Evolutionary conservation across 1,284 basidiomycete species (phyloP), one percentile per base, ranked within the genome.

Genomic region (Malassezia arunalokei): DNA sequence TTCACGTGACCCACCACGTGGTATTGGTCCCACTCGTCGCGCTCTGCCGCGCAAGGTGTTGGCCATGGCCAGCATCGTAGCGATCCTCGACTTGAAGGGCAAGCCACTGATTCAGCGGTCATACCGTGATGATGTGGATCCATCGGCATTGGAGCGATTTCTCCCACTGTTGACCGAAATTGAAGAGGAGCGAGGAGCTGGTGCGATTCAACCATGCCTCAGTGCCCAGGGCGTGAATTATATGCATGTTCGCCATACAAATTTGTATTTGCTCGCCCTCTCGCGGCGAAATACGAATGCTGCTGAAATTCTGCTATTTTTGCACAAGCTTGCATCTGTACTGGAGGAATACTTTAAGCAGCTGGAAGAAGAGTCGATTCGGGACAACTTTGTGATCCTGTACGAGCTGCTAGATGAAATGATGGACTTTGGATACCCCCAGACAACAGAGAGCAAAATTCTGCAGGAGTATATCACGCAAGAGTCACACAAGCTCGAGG

Each of bases 361-460:
- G 74, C 82, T 98, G 15, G 94, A 99, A 75, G 94, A 98, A 70
- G 94, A 99, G 77, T 92, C 87, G 35, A 96, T 98, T 73, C 81
- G 92, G 14, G 94, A 99, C 76, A 98, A 98, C 75, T 94, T 95
- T 75, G 91, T 95, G 68, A 82, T 89, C 39, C 88, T 95, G 8
- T 94, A 95, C 73, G 66, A 94, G 73, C 81, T 98, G 46, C 80
- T 99, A 77, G 94, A 98, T 72, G 92, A 98, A 78, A 96, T 98
- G 89, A 96, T 98, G 91, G 92, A 98, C 77, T 98, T 95, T 77
- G 94, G 94, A 11, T 96, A 88, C 74, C 92, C 92, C 0, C 94
- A 98, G 75, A 98, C 94, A 28, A 98, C 94, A 20, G 94, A 98
- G 78, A 90, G 86, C 79, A 98, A 99, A 79, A 98, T 98, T 65